Percentiles rank a stretch among this genome's conserved stretches.
phyloP scores from a whole-genome alignment of 495 filamentous ascomycete species.

The Glarea lozoyensis region DNA sequence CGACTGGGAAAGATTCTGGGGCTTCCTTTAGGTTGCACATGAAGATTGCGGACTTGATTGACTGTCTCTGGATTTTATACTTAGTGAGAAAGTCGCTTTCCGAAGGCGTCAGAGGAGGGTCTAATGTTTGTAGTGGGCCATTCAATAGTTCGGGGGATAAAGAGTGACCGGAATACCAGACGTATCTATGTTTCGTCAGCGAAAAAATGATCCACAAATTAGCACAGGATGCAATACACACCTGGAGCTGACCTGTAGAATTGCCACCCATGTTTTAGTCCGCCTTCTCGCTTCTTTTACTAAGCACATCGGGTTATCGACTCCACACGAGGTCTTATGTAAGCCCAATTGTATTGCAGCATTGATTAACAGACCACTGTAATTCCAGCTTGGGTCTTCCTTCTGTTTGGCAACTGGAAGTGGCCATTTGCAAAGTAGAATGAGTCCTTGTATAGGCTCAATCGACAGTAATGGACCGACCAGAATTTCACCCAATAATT shows the following conservation, averaged over 20 bases:
- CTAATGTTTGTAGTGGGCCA: too few species aligned
- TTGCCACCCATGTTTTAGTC: neutral
- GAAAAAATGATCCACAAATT: too few species aligned
- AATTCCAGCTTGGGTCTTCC: slow-evolving; percentile 26
- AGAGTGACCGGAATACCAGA: too few species aligned
- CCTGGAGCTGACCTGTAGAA: neutral
- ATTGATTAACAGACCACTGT: slow-evolving; percentile 25
- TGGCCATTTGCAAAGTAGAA: slow-evolving; percentile 26
- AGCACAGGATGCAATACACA: too few species aligned
- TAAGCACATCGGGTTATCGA: neutral
- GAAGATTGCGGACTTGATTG: too few species aligned
- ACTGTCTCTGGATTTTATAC: too few species aligned
- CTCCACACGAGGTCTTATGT: neutral
- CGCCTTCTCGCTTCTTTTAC: neutral
- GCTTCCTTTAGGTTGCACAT: neutral
- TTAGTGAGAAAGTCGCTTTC: too few species aligned
- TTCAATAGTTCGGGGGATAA: too few species aligned
- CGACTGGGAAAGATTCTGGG: neutral
- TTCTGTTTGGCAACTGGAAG: slow-evolving; percentile 19
- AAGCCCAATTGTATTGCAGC: slow-evolving; percentile 16
- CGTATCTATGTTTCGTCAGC: too few species aligned
- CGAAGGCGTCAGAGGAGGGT: too few species aligned
- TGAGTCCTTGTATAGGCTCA: slow-evolving; percentile 22
- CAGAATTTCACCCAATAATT: slow-evolving; percentile 13
- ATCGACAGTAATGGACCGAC: slow-evolving; percentile 19